Conservation (phyloP, 108 stramenopile genomes). For the Cyclotella sp. region DNA sequence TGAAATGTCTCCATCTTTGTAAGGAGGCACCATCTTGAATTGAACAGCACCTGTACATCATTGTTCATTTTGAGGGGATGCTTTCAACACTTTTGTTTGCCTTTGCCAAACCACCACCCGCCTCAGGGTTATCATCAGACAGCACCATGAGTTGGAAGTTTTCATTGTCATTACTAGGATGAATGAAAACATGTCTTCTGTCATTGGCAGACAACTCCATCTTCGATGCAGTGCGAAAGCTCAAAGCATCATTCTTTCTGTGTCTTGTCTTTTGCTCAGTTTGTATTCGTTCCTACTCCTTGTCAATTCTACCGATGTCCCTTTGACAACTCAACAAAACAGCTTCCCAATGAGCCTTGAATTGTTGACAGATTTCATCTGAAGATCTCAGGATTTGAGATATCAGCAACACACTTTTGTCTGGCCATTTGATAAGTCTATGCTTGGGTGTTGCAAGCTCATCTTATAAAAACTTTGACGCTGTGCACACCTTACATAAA, state of each 20-base stretch:
- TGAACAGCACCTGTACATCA: no score
- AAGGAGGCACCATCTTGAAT: no score
- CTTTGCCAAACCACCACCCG: no score
- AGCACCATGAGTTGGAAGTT: slow-evolving; percentile 2
- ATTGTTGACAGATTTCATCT: not conserved
- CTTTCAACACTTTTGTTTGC: no score
- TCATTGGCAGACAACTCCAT: not conserved
- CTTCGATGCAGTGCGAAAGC: slow-evolving; percentile 3
- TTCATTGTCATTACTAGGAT: slow-evolving; percentile 9
- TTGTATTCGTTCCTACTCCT: not conserved
- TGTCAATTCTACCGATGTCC: slow-evolving; percentile 13
- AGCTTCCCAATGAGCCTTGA: not conserved
- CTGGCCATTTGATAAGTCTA: not conserved
- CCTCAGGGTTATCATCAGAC: not conserved
- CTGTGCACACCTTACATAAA: no score
- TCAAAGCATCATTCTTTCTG: slow-evolving; percentile 7
- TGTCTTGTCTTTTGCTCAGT: slow-evolving; percentile 1
- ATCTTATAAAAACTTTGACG: no score
- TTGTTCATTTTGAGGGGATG: no score
- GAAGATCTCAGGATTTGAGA: not conserved
- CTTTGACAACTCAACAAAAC: slow-evolving; percentile 2
- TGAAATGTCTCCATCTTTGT: no score
- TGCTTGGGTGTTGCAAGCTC: not conserved
- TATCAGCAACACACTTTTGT: not conserved
- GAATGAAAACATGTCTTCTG: slow-evolving; percentile 7